Conservation (phyloP, 1,284 basidiomycete genomes). For the Fomitopsis betulina region DNA sequence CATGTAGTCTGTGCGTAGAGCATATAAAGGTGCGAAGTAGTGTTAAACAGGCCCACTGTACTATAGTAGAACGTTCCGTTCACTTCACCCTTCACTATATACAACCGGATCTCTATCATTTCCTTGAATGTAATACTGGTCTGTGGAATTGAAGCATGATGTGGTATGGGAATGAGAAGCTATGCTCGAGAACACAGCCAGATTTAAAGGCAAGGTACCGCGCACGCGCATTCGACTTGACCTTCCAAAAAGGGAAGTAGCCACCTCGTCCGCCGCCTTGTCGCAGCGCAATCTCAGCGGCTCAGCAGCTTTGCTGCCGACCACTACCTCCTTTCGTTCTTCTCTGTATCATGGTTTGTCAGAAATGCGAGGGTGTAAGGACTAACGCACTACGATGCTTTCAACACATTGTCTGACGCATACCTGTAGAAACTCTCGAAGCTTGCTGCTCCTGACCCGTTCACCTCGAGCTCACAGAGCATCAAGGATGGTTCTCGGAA, state of each 20-base stretch:
- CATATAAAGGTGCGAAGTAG: no score
- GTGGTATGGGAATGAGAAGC: no score
- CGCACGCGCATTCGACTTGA: background rate
- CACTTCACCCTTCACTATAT: no score
- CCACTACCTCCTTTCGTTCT: slow-evolving; percentile 4
- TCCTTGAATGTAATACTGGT: no score
- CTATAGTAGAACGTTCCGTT: no score
- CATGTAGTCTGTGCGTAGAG: background rate
- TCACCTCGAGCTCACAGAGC: slow-evolving; percentile 61
- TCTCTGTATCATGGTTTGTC: slow-evolving; percentile 61
- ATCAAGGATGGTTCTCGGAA: slow-evolving; percentile 77
- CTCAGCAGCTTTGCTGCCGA: background rate
- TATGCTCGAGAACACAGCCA: no score
- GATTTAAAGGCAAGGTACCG: no score
- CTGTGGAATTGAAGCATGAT: no score
- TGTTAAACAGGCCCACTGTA: background rate
- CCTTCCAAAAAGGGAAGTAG: background rate
- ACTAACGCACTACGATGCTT: background rate
- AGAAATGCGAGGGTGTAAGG: slow-evolving; percentile 66
- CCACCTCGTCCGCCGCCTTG: background rate
- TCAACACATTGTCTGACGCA: background rate
- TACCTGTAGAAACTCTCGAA: slow-evolving; percentile 69
- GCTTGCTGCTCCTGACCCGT: slow-evolving; percentile 78
- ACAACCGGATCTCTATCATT: no score
- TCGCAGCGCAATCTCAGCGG: background rate